Evolutionary conservation across 495 filamentous ascomycete species (phyloP).

Genomic region (Lichenothelia convexa): DNA sequence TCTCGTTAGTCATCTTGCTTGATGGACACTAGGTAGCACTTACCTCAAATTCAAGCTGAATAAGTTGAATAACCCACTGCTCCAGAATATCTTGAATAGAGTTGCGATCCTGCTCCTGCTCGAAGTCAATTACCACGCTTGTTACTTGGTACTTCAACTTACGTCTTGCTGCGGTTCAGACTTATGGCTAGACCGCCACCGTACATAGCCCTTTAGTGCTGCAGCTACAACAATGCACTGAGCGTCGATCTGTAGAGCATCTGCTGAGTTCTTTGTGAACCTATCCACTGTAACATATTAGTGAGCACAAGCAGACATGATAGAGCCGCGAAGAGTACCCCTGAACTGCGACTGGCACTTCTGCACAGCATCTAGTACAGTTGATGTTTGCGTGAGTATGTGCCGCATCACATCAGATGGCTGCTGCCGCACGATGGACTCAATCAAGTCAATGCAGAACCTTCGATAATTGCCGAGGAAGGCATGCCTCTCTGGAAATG

Average conservation of each 20-base stretch:
- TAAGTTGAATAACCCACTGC: slow-evolving; percentile 57
- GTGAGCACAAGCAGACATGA: slow-evolving; percentile 4
- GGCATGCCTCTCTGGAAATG: slow-evolving; percentile 79
- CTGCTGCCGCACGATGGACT: slow-evolving; percentile 59
- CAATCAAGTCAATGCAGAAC: slow-evolving; percentile 71
- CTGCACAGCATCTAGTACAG: slow-evolving; percentile 56
- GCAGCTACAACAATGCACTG: slow-evolving; percentile 82
- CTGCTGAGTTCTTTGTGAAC: slow-evolving; percentile 65
- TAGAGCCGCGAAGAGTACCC: slow-evolving; percentile 28
- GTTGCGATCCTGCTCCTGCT: slow-evolving; percentile 39
- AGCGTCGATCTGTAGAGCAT: slow-evolving; percentile 65
- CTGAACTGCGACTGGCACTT: slow-evolving; percentile 47
- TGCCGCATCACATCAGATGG: slow-evolving; percentile 73
- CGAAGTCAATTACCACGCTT: slow-evolving; percentile 1
- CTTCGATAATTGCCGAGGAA: slow-evolving; percentile 95
- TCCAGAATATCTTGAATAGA: slow-evolving; percentile 52
- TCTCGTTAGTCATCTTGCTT: slow-evolving; percentile 2
- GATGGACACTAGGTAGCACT: slow-evolving; percentile 18
- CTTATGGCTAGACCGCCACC: slow-evolving; percentile 45
- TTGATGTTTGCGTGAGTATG: slow-evolving; percentile 61
- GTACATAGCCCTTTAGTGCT: slow-evolving; percentile 74
- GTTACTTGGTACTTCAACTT: slow-evolving; percentile 4
- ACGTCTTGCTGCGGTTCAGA: slow-evolving; percentile 38
- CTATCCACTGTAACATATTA: slow-evolving; percentile 35
- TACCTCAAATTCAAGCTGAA: slow-evolving; percentile 53